Evolutionary conservation across 2,329 filamentous ascomycete genomes (phyloP), one percentile per base, ranked within the genome.

Genomic region (Epichloe baconii): DNA sequence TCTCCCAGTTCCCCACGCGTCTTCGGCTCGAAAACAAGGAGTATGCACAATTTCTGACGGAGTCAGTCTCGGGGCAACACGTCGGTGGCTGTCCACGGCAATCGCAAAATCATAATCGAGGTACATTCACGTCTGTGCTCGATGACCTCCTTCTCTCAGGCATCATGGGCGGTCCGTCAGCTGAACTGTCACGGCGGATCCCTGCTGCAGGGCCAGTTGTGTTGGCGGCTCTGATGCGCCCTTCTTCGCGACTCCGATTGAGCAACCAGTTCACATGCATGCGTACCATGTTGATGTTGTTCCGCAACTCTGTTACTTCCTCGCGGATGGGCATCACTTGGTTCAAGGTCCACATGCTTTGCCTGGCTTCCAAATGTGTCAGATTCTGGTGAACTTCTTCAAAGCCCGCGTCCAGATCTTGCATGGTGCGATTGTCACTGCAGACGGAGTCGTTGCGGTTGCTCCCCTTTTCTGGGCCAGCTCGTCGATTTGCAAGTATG

Each of bases 311-410:
- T 4, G 75, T 73, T n/a, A 83, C 71, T 62, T 82, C 77, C 53
- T 83, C 78, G 52, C 79, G 78, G 54, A 83, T 74, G 7, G 76
- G 78, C 59, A 80, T 72, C 5, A 78, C 75, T 61, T 82, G 77
- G 57, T 80, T 82, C 59, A 82, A 71, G 8, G 80, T 71, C 71
- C 78, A 75, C 64, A 80, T 75, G 35, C 74, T 78, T 59, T 82
- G 78, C 47, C 77, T 73, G 3, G 75, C 76, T 59, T 82, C 79
- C 47, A 80, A 69, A 52, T 81, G 78, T 19, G 73, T 76, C 38
- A 82, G 59, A 42, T 74, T 74, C 51, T 78, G 74, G 48, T 78
- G 75, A 3, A 83, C 64, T 47, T 78, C 74, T 56, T 79, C 77
- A 42, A 82, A 74, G 4, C 69, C 68, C 31, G 66, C 67, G 48